Evolutionary conservation across 495 filamentous ascomycete genomes (phyloP), one percentile per base, ranked within the genome.

Genomic region (Talaromyces thailandensis): DNA sequence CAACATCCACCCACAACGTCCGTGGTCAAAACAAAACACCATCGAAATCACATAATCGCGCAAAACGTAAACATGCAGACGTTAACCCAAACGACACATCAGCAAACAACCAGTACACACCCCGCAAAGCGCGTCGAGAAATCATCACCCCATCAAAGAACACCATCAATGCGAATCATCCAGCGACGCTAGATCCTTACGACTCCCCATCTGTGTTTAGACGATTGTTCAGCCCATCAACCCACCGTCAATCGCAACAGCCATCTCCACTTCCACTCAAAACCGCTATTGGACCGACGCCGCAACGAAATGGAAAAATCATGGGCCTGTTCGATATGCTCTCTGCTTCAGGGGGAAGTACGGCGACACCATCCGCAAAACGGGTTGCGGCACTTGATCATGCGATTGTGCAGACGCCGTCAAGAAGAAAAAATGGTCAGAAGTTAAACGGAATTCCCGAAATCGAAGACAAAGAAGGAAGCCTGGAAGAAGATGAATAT

Each of bases 261-360:
- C 67, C 70, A 31, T 68, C 71, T 23, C 66, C 65, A 1, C 69
- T 73, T 5, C 76, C 75, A 2, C 61, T 77, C 7, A 77, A 77
- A 43, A 60, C 71, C 50, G 72, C 74, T 23, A 82, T 97, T 64
- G 92, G 92, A 6, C 93, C 93, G 2, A 98, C 94, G 1, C 94
- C 94, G 2, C 93, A 97, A 66, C 88, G 88, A 63, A 90, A 96
- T 71, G 94, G 94, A 12, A 85, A 83, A 43, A 84, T 94, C 1
- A 77, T 98, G 0, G 93, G 94, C 4, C 73, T 98, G n/a, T 98
- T 98, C 67, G 94, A 98, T 70, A 79, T 92, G 28, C 79, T 96
- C 6, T 82, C 83, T 24, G 82, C 84, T 43, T 83, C 86, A 2
- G 74, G 79, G 4, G 79, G 82, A 11, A 80, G 73, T 50, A 74